Base-by-base conservation (phyloP, 2,329 filamentous ascomycete genomes). In the Apiospora arundinis region DNA sequence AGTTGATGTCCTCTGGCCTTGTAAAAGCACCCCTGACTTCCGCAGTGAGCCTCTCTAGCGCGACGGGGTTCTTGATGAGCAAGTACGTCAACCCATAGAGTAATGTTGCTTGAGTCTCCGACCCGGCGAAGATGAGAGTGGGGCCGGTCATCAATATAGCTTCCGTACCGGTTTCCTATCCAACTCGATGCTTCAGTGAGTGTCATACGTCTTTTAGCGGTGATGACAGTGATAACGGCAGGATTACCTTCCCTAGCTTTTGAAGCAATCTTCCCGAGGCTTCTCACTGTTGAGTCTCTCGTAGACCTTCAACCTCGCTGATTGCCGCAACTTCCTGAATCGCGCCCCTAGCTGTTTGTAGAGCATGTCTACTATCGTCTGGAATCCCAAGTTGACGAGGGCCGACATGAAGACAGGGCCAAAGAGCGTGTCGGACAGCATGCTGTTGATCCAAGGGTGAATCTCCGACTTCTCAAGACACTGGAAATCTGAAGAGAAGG, bases 71-170 rank as follows among this genome's bases (percentile, higher is more conserved):
- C 18, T 60, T 73, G 28, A 84, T 74, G 0, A 88, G 77, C 0
- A 83, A 77, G 70, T 81, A 86, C 0, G 83, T 84, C 0, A 79
- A 75, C 1, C 84, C 85, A 0, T 79, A 76, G 1, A 87, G 76
- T 1, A 81, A 75, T 0, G 84, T 85, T 0, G 85, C 84, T 0
- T 84, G 86, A 0, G 85, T 87, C 71, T 87, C 84, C 5, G 79
- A 82, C 0, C 85, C 85, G 0, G 82, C 85, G n/a, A 71, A 66
- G 21, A 71, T 71, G 9, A 73, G 52, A 21, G 71, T 45, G 42
- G 52, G 67, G 46, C 67, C 42, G 44, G 69, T 73, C 21, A 67
- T 67, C 21, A 67, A 67, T n/a, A 73, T 45, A 18, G 71, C 69
- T n/a, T 67, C 67, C 16, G 63, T 48, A 2, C 49, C 48, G 2